Evolutionary conservation across 228 moss, liverwort and hornwort species (phyloP).

Genomic region (Sphagnum magellanicum): DNA sequence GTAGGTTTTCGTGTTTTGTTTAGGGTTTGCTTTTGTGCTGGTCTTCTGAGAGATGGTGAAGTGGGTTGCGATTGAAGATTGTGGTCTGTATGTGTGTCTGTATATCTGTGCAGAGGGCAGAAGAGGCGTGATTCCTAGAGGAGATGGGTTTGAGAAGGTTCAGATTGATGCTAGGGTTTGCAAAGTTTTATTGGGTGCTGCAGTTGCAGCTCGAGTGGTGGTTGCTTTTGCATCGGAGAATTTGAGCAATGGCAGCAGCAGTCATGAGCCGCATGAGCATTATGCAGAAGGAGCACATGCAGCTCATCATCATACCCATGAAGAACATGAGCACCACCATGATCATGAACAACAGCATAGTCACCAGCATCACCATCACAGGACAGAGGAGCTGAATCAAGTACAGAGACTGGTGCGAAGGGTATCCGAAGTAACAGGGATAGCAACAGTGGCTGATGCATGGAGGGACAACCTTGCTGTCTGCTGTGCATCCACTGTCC

Average conservation of each 20-base stretch:
- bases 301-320: slow-evolving; percentile 17
- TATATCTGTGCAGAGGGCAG: too few relatives aligned
- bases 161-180: slow-evolving; percentile 18
- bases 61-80: too few relatives aligned
- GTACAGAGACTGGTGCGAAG: slow-evolving; percentile 58
- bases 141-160: not conserved
- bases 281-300: not conserved
- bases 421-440: slow-evolving; percentile 46
- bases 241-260: slow-evolving; percentile 27
- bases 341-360: slow-evolving; percentile 1
- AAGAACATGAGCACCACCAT: slow-evolving; percentile 23
- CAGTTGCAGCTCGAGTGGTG: slow-evolving; percentile 52
- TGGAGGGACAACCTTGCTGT: slow-evolving; percentile 74
- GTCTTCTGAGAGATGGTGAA: too few relatives aligned
- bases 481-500: slow-evolving; percentile 56
- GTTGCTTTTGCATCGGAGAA: slow-evolving; percentile 36
- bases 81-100: too few relatives aligned
- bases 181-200: slow-evolving; percentile 34
- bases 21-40: too few relatives aligned
- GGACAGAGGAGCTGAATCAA: slow-evolving; percentile 39
- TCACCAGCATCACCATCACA: slow-evolving; percentile 4
- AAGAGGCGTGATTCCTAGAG: too few relatives aligned
- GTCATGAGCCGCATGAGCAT: slow-evolving; percentile 2
- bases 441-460: slow-evolving; percentile 66
- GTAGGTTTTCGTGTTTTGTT: too few relatives aligned